Percentiles rank a stretch among this genome's conserved stretches.
Evolutionary conservation across 768 basidiomycete genomes (phyloP).

Genomic region (Boletus pseudo-olivaceus): DNA sequence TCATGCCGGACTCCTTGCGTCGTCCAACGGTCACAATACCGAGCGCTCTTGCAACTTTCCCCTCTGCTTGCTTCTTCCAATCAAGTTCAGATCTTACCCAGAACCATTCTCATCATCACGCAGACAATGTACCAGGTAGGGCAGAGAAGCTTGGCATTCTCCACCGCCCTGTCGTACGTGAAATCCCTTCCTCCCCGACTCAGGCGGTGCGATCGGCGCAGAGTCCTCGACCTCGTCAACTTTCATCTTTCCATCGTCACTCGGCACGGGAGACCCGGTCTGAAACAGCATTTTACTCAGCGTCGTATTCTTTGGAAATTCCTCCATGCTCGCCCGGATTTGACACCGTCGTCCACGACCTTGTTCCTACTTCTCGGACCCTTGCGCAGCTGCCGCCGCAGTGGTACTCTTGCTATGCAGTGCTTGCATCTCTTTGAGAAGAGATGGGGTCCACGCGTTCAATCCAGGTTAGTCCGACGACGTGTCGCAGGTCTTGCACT

Average conservation of each 20-base stretch:
- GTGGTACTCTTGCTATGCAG: slow-evolving; percentile 52
- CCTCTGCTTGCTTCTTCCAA: slow-evolving; percentile 37
- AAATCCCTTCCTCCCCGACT: slow-evolving; percentile 44
- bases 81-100: slow-evolving; percentile 36
- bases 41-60: slow-evolving; percentile 39
- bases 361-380: slow-evolving; percentile 55
- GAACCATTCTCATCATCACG: slow-evolving; percentile 44
- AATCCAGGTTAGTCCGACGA: slow-evolving; percentile 57
- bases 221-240: slow-evolving; percentile 50
- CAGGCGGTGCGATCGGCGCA: slow-evolving; percentile 29
- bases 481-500: slow-evolving; percentile 57
- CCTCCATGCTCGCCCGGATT: slow-evolving; percentile 41
- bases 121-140: slow-evolving; percentile 43
- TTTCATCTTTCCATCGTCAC: slow-evolving; percentile 40
- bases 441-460: slow-evolving; percentile 54
- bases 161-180: slow-evolving; percentile 49
- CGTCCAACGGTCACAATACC: slow-evolving; percentile 30
- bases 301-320: slow-evolving; percentile 45
- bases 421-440: slow-evolving; percentile 43
- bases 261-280: slow-evolving; percentile 33
- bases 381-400: slow-evolving; percentile 44
- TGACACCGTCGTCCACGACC: slow-evolving; percentile 58
- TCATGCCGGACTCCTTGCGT: slow-evolving; percentile 8
- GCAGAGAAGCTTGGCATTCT: slow-evolving; percentile 38
- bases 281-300: slow-evolving; percentile 42